A percentile compares a stretch with the other conserved stretches of the same genome.
Evolutionary conservation across 1,284 basidiomycete genomes (phyloP).

Genomic region (Volvariella volvacea): DNA sequence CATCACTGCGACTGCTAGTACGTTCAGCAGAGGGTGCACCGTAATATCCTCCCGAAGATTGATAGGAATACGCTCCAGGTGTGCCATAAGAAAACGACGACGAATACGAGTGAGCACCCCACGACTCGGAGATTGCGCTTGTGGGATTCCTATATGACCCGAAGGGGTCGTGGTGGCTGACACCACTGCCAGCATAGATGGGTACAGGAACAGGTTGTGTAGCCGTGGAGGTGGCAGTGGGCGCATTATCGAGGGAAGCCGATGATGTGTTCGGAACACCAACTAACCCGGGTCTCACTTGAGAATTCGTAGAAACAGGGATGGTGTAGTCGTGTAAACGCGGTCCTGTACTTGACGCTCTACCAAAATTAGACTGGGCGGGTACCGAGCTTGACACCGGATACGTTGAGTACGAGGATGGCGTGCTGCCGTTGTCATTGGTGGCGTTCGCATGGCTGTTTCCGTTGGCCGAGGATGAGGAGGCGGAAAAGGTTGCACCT

Average conservation of each 20-base stretch:
- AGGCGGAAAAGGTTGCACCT: slow-evolving; percentile 8
- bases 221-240: slow-evolving; percentile 11
- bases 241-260: slow-evolving; percentile 7
- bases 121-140: neutral
- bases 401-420: slow-evolving; percentile 16
- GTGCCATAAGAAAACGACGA: no score
- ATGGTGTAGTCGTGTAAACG: slow-evolving; percentile 60
- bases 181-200: slow-evolving; percentile 11
- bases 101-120: no score
- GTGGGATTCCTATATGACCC: neutral
- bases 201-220: slow-evolving; percentile 18
- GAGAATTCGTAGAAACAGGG: slow-evolving; percentile 33
- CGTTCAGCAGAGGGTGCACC: slow-evolving; percentile 3
- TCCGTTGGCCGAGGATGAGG: slow-evolving; percentile 10
- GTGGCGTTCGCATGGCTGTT: slow-evolving; percentile 6
- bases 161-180: slow-evolving; percentile 12
- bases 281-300: slow-evolving; percentile 52
- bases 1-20: slow-evolving; percentile 4
- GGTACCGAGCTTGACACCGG: slow-evolving; percentile 33
- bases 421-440: slow-evolving; percentile 1
- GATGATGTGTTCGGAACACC: slow-evolving; percentile 32
- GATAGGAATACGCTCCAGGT: no score
- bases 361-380: slow-evolving; percentile 14
- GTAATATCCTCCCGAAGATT: neutral
- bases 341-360: slow-evolving; percentile 41